Percentiles rank a stretch among this genome's conserved stretches.
Conservation (phyloP, 2,329 filamentous ascomycete genomes). For the Colletotrichum zoysiae region DNA sequence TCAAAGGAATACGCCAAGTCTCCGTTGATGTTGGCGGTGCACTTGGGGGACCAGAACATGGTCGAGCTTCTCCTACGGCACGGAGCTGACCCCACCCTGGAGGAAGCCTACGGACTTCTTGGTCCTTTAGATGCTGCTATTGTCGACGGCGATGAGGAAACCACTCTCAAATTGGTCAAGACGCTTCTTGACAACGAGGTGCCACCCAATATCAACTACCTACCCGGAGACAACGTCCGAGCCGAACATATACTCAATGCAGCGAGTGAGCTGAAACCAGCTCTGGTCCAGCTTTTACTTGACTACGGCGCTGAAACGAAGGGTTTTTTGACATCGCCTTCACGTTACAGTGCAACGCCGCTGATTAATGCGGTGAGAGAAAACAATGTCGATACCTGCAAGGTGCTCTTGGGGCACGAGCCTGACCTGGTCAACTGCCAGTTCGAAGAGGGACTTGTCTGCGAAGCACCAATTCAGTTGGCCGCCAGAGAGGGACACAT, state of each 20-base stretch:
- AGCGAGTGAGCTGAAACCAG: slow-evolving; percentile 28
- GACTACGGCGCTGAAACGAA: slow-evolving; percentile 43
- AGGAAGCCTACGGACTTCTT: slow-evolving; percentile 42
- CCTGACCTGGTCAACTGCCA: slow-evolving; percentile 43
- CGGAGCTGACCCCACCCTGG: slow-evolving; percentile 45
- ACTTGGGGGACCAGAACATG: slow-evolving; percentile 29
- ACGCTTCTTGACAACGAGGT: slow-evolving; percentile 41
- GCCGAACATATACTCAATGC: slow-evolving; percentile 34
- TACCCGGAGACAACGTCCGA: slow-evolving; percentile 2
- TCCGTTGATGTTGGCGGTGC: slow-evolving; percentile 28
- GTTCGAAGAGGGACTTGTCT: slow-evolving; percentile 31
- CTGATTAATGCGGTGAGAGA: slow-evolving; percentile 42
- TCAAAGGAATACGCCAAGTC: slow-evolving; percentile 22
- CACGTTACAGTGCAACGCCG: slow-evolving; percentile 28
- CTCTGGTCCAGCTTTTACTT: slow-evolving; percentile 42
- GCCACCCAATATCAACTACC: slow-evolving; percentile 42
- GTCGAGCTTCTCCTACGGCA: slow-evolving; percentile 43
- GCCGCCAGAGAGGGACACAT: slow-evolving; percentile 39
- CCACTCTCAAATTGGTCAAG: slow-evolving; percentile 24
- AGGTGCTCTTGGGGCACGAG: slow-evolving; percentile 43
- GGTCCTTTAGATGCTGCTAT: slow-evolving; percentile 41
- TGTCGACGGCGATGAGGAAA: not conserved
- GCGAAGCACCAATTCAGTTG: slow-evolving; percentile 41
- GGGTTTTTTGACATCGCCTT: slow-evolving; percentile 16
- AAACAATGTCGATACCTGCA: slow-evolving; percentile 40